Evolutionary conservation across 306 rosid species (phyloP).

Genomic region (Vigna angularis): DNA sequence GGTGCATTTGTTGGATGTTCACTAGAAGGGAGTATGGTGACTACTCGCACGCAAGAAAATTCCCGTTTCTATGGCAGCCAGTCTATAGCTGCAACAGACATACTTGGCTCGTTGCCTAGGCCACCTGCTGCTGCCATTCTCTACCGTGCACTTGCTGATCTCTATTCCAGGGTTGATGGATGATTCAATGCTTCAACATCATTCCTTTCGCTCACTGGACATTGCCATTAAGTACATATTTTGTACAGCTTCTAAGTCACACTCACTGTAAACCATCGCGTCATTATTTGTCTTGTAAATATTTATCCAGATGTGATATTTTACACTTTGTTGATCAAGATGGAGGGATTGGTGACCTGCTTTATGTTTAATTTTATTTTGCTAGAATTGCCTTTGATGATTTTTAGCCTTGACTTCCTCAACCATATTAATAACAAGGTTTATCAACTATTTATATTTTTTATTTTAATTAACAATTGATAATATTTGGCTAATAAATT

Average conservation of each 20-base stretch:
- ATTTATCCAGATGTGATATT: slow-evolving; percentile 10
- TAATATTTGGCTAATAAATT: background rate
- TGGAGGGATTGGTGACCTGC: slow-evolving; percentile 10
- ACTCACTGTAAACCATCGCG: slow-evolving; percentile 45
- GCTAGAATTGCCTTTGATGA: background rate
- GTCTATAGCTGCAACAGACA: slow-evolving; percentile 72
- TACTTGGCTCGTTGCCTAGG: slow-evolving; percentile 87
- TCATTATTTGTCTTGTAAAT: slow-evolving; percentile 60
- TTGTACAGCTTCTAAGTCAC: slow-evolving; percentile 51
- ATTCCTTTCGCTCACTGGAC: slow-evolving; percentile 11
- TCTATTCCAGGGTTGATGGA: slow-evolving; percentile 63
- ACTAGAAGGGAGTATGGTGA: slow-evolving; percentile 84
- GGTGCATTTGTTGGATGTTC: slow-evolving; percentile 99
- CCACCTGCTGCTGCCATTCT: slow-evolving; percentile 92
- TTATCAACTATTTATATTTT: too few relatives aligned
- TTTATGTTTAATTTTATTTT: slow-evolving; percentile 10
- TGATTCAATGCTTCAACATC: slow-evolving; percentile 44
- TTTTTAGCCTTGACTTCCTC: background rate
- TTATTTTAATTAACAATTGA: background rate
- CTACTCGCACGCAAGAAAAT: slow-evolving; percentile 71
- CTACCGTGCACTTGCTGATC: slow-evolving; percentile 76
- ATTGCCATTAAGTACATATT: slow-evolving; percentile 20
- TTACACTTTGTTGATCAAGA: slow-evolving; percentile 8
- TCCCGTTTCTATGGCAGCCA: slow-evolving; percentile 85
- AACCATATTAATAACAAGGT: background rate